Conservation (phyloP, 495 filamentous ascomycete genomes). For the Penicillium odoratum region DNA sequence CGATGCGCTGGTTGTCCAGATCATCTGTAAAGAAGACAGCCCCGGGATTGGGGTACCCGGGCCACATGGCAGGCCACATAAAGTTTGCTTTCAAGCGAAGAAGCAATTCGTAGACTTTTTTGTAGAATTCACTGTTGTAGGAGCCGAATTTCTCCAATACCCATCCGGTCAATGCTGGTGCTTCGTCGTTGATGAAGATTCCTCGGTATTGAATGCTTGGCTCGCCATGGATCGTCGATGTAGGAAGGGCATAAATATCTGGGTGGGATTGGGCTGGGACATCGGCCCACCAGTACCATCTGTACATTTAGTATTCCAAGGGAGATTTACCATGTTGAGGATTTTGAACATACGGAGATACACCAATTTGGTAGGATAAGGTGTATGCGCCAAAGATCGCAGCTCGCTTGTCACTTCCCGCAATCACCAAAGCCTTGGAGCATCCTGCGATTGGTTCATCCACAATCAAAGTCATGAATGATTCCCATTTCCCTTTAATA, state of each 20-base stretch:
- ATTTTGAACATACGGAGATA: conserved; percentile 52
- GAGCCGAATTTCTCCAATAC: conserved; percentile 57
- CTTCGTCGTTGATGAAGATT: conserved; percentile 79
- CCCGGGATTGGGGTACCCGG: conserved; percentile 31
- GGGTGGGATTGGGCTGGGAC: conserved; percentile 54
- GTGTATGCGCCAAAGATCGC: conserved; percentile 75
- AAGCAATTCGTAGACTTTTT: conserved; percentile 69
- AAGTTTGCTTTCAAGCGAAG: conserved; percentile 71
- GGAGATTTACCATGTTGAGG: background rate
- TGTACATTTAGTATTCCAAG: conserved; percentile 3
- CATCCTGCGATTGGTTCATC: conserved; percentile 58
- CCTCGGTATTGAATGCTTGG: conserved; percentile 74
- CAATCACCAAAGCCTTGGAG: conserved; percentile 63
- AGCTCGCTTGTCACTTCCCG: conserved; percentile 65
- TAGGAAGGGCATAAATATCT: conserved; percentile 55
- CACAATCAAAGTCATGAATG: conserved; percentile 61
- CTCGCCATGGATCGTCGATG: conserved; percentile 55
- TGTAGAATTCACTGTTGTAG: conserved; percentile 65
- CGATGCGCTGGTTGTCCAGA: conserved; percentile 61
- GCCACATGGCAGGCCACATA: conserved; percentile 73
- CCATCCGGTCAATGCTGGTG: conserved; percentile 70
- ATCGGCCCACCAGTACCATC: conserved; percentile 76
- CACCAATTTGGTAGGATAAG: conserved; percentile 73
- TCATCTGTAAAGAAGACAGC: conserved; percentile 73
- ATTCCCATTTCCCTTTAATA: conserved; percentile 68